Conservation (phyloP, 768 basidiomycete species). For the Mycena haematopus region DNA sequence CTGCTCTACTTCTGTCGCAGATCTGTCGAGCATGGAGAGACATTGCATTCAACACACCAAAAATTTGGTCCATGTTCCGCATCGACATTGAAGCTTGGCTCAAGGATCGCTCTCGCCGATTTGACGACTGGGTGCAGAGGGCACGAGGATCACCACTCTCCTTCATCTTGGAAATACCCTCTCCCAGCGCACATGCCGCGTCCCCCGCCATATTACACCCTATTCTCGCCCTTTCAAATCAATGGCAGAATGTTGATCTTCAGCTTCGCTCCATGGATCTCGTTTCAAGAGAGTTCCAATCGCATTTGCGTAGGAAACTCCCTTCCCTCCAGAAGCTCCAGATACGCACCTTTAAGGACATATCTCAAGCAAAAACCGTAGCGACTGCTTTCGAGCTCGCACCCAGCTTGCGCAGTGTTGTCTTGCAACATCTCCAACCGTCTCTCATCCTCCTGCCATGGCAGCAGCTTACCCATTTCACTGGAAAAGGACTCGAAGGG, state of each 20-base stretch:
- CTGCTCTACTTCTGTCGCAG: neutral
- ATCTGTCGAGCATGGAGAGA: conserved; percentile 11
- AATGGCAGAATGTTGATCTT: conserved; percentile 4
- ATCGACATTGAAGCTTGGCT: neutral
- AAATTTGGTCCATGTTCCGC: conserved; percentile 1
- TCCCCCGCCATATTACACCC: neutral
- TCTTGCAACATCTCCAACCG: neutral
- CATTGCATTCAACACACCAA: conserved; percentile 1
- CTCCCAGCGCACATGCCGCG: neutral
- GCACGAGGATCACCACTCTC: neutral
- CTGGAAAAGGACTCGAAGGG: neutral
- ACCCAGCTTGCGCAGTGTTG: conserved; percentile 1
- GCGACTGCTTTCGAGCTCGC: conserved; percentile 1
- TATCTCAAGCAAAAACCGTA: neutral
- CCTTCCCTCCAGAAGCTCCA: neutral
- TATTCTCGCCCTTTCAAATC: neutral
- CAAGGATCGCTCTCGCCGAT: neutral
- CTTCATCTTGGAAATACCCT: neutral
- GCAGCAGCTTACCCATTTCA: conserved; percentile 12
- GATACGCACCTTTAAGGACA: neutral
- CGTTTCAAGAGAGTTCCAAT: neutral
- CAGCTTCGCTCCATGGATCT: neutral
- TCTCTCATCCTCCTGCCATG: neutral
- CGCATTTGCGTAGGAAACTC: neutral
- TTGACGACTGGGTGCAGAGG: neutral